Evolutionary conservation across 1,139 yeast genomes (phyloP).

Genomic region (Zygosaccharomyces sapae): DNA sequence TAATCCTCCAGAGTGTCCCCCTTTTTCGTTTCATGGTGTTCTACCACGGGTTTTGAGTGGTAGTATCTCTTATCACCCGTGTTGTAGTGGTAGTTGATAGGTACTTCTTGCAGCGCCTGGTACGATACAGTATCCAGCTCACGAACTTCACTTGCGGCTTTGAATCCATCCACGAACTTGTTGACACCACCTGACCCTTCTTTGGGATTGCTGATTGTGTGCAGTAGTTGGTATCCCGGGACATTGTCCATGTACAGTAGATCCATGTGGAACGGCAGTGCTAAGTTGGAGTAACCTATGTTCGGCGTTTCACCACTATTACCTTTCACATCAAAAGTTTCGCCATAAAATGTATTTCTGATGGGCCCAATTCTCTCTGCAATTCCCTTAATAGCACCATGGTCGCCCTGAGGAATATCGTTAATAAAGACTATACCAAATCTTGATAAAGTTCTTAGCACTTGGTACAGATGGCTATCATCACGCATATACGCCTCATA

Average conservation of each 20-base stretch:
- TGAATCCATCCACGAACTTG: conserved; percentile 68
- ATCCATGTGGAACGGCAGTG: conserved; percentile 78
- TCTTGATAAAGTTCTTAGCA: conserved; percentile 48
- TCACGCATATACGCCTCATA: conserved; percentile 46
- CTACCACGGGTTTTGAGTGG: conserved; percentile 61
- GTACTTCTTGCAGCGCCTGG: conserved; percentile 57
- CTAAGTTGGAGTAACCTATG: conserved; percentile 65
- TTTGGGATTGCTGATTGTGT: conserved; percentile 54
- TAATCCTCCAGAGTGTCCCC: conserved; percentile 31
- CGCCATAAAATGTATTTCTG: conserved; percentile 70
- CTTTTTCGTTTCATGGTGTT: conserved; percentile 46
- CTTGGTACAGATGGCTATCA: conserved; percentile 40
- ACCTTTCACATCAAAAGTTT: conserved; percentile 64
- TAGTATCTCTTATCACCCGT: conserved; percentile 63
- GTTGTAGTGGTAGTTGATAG: conserved; percentile 67
- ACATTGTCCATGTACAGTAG: conserved; percentile 76
- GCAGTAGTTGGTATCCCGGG: conserved; percentile 75
- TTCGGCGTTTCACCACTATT: conserved; percentile 57
- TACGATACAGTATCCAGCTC: conserved; percentile 60
- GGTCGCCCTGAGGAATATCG: conserved; percentile 45
- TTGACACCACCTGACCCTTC: conserved; percentile 59
- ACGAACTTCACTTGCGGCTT: conserved; percentile 56
- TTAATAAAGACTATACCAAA: conserved; percentile 59
- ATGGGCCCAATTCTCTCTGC: conserved; percentile 67
- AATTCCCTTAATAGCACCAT: conserved; percentile 41